Conservation (phyloP, 2,329 filamentous ascomycete genomes). For the Gaeumannomyces tritici region DNA sequence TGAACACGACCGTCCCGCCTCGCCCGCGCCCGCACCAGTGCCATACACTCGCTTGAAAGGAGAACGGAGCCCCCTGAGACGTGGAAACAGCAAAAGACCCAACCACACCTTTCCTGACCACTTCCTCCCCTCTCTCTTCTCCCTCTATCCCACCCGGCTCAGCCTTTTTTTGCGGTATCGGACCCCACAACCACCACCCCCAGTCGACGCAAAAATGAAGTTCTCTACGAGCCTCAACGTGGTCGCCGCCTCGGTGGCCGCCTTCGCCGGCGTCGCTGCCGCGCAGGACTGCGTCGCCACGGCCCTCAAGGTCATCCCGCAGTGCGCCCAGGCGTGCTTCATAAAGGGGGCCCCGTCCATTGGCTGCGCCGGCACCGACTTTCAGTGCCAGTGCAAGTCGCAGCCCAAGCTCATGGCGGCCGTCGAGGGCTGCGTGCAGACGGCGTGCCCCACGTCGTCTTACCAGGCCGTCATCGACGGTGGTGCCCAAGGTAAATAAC, state of each 20-base stretch:
- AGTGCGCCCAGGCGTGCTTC: constrained; percentile 21
- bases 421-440: constrained; percentile 20
- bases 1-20: not conserved
- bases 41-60: not conserved
- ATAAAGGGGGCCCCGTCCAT: constrained; percentile 17
- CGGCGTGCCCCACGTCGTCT: constrained; percentile 13
- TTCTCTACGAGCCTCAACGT: not conserved
- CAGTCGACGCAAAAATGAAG: not conserved
- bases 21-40: not conserved
- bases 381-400: constrained; percentile 20
- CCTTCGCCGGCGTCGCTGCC: not conserved
- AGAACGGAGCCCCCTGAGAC: not conserved
- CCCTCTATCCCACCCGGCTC: not conserved
- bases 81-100: not conserved
- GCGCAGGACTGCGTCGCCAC: constrained; percentile 14
- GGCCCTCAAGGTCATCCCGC: constrained; percentile 17
- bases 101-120: not conserved
- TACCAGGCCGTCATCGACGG: constrained; percentile 22
- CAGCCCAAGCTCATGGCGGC: constrained; percentile 19
- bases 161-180: not conserved
- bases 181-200: too few relatives aligned
- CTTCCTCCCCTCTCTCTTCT: not conserved
- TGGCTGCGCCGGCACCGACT: constrained; percentile 20
- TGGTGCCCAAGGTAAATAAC: constrained; percentile 7
- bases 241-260: not conserved